Percentiles rank a stretch among this genome's conserved stretches.
Conservation (phyloP, 495 filamentous ascomycete species). For the Aspergillus diversus region DNA sequence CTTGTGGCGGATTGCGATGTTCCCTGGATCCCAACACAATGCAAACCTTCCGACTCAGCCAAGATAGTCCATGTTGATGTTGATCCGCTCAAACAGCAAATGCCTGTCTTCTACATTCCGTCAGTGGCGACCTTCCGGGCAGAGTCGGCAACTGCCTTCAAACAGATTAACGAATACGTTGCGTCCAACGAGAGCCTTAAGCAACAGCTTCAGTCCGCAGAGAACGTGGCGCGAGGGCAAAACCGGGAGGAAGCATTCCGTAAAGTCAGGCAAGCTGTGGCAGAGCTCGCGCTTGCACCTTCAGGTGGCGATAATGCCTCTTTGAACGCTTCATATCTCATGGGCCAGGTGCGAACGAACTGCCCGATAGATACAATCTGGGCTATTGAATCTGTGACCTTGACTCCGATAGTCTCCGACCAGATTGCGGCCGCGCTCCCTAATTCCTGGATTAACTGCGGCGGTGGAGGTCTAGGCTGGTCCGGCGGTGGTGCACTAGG, state of each 20-base stretch:
- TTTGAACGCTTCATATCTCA: conserved; percentile 73
- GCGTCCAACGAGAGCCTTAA: conserved; percentile 46
- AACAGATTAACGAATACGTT: conserved; percentile 69
- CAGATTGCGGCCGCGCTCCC: conserved; percentile 76
- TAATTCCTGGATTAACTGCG: conserved; percentile 90
- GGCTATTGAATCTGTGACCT: conserved; percentile 87
- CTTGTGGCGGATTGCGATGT: conserved; percentile 85
- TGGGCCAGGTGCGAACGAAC: conserved; percentile 60
- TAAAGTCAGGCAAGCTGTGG: conserved; percentile 61
- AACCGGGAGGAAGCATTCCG: conserved; percentile 62
- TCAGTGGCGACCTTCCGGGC: conserved; percentile 76
- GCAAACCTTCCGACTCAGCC: conserved; percentile 56
- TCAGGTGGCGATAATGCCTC: conserved; percentile 58
- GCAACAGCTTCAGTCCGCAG: conserved; percentile 48
- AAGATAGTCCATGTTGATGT: conserved; percentile 83
- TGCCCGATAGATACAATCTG: conserved; percentile 81
- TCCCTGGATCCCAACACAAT: conserved; percentile 70
- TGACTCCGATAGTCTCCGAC: conserved; percentile 77
- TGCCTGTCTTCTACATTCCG: conserved; percentile 80
- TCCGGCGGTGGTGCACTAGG: conserved; percentile 88
- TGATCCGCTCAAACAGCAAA: conserved; percentile 85
- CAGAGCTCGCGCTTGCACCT: conserved; percentile 56
- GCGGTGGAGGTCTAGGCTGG: conserved; percentile 93
- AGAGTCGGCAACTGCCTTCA: conserved; percentile 70
- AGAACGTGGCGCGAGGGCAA: conserved; percentile 55